A percentile compares a stretch with the other conserved stretches of the same genome.
Evolutionary conservation across 2,329 filamentous ascomycete genomes (phyloP).

Genomic region (Myriosclerotinia curreyana): DNA sequence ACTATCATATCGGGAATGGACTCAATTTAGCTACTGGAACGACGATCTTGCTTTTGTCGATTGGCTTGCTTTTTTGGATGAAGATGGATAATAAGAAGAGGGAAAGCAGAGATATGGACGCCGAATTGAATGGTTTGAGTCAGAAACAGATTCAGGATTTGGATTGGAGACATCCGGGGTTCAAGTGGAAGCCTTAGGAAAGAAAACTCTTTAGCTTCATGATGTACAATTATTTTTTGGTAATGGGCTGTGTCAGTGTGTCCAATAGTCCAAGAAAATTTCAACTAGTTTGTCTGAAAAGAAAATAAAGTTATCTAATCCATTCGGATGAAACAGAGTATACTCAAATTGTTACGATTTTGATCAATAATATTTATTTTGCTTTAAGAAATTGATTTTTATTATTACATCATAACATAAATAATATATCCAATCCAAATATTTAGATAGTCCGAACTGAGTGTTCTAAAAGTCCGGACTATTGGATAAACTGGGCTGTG

Average conservation of each 20-base stretch:
- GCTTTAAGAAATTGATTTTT: too few relatives aligned
- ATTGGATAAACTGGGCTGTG: too few relatives aligned
- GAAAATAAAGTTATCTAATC: too few relatives aligned
- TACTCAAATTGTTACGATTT: too few relatives aligned
- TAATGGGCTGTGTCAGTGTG: not conserved
- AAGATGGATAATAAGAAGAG: slow-evolving; percentile 58
- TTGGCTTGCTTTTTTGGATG: slow-evolving; percentile 58
- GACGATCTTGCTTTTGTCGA: slow-evolving; percentile 52
- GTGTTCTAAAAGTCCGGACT: too few relatives aligned
- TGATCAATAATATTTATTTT: too few relatives aligned
- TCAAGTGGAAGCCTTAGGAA: slow-evolving; percentile 54
- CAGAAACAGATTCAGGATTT: slow-evolving; percentile 55
- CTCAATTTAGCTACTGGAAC: slow-evolving; percentile 63
- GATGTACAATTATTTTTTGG: not conserved
- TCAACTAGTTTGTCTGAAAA: too few relatives aligned
- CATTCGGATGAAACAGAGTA: too few relatives aligned
- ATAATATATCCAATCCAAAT: too few relatives aligned
- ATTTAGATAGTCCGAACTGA: too few relatives aligned
- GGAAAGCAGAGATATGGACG: slow-evolving; percentile 52
- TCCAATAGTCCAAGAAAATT: too few relatives aligned
- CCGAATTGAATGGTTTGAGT: slow-evolving; percentile 53
- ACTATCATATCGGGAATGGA: slow-evolving; percentile 70
- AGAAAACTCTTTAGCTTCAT: not conserved
- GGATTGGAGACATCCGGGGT: slow-evolving; percentile 65
- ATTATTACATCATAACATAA: too few relatives aligned